These are phyloP conservation scores for Entonaema liquescens DNA, from an alignment of 495 filamentous ascomycete species.

Conservation along the genomic window DNA sequence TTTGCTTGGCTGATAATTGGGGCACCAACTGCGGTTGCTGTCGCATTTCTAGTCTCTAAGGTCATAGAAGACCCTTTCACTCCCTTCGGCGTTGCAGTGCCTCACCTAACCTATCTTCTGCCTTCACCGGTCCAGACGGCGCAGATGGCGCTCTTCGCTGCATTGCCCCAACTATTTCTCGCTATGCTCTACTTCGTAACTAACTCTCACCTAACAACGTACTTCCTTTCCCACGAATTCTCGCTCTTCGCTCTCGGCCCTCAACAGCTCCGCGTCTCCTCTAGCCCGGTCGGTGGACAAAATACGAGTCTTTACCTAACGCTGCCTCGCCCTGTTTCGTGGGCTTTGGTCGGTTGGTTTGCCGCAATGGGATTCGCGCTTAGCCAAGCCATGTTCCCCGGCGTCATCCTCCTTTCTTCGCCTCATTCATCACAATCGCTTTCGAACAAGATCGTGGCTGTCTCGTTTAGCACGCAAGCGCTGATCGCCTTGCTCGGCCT, in stretches of 20 bases:
- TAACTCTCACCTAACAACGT: conserved; percentile 53
- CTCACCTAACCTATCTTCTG: conserved; percentile 38
- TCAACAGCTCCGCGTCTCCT: conserved; percentile 51
- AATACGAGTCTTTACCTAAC: conserved; percentile 51
- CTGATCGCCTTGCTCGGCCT: conserved; percentile 48
- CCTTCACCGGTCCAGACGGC: conserved; percentile 29
- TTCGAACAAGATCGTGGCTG: conserved; percentile 20
- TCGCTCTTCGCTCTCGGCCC: conserved; percentile 48
- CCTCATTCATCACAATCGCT: neutral
- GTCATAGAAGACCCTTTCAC: conserved; percentile 41
- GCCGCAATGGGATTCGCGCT: conserved; percentile 49
- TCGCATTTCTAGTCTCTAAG: conserved; percentile 40
- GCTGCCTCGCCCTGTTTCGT: conserved; percentile 51
- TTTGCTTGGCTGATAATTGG: conserved; percentile 43
- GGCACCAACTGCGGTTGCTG: conserved; percentile 44
- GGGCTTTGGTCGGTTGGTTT: conserved; percentile 50
- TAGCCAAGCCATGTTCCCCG: conserved; percentile 48
- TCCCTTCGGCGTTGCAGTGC: conserved; percentile 44
- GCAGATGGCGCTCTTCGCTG: conserved; percentile 44
- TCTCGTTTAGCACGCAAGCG: conserved; percentile 49
- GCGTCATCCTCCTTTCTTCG: conserved; percentile 30
- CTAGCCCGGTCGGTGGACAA: conserved; percentile 46
- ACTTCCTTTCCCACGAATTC: conserved; percentile 55
- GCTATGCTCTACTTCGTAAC: conserved; percentile 50
- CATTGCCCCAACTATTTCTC: conserved; percentile 54